These are phyloP conservation scores for Magnusiomyces sp. DNA, from an alignment of 1,139 yeast genomes.

Conservation along the genomic window DNA sequence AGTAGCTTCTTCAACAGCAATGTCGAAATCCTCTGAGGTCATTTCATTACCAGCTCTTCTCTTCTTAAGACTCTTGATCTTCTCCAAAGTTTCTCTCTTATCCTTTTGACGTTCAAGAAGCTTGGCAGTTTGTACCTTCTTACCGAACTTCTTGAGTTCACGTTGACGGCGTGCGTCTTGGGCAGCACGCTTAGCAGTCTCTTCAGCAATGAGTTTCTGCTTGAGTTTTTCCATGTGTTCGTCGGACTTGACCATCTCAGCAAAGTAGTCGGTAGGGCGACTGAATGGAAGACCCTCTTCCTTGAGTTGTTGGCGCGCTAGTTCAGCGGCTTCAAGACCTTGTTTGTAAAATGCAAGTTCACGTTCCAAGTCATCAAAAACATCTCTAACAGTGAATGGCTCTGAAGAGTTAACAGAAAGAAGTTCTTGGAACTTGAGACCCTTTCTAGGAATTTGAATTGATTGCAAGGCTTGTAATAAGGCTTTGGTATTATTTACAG, in stretches of 20 bases:
- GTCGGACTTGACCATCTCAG: slow-evolving; percentile 97
- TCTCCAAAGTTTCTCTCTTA: slow-evolving; percentile 83
- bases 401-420: slow-evolving; percentile 59
- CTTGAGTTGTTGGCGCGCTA: slow-evolving; percentile 57
- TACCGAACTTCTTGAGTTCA: slow-evolving; percentile 92
- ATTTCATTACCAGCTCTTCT: slow-evolving; percentile 76
- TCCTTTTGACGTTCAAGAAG: slow-evolving; percentile 92
- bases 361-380: slow-evolving; percentile 89
- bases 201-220: slow-evolving; percentile 72
- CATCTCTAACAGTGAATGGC: slow-evolving; percentile 67
- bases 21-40: slow-evolving; percentile 40
- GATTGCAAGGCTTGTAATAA: slow-evolving; percentile 28
- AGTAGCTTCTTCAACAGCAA: slow-evolving; percentile 90
- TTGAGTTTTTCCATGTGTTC: slow-evolving; percentile 96
- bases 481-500: slow-evolving; percentile 41
- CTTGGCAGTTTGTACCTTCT: slow-evolving; percentile 91
- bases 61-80: slow-evolving; percentile 79
- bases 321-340: slow-evolving; percentile 74
- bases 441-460: slow-evolving; percentile 33
- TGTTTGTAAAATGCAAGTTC: slow-evolving; percentile 83
- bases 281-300: slow-evolving; percentile 76
- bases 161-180: slow-evolving; percentile 94
- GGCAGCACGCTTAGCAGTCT: slow-evolving; percentile 82
- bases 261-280: slow-evolving; percentile 92
- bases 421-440: slow-evolving; percentile 72